Evolutionary conservation across 305 asterid species (phyloP).

Genomic region (Fraxinus floribunda): DNA sequence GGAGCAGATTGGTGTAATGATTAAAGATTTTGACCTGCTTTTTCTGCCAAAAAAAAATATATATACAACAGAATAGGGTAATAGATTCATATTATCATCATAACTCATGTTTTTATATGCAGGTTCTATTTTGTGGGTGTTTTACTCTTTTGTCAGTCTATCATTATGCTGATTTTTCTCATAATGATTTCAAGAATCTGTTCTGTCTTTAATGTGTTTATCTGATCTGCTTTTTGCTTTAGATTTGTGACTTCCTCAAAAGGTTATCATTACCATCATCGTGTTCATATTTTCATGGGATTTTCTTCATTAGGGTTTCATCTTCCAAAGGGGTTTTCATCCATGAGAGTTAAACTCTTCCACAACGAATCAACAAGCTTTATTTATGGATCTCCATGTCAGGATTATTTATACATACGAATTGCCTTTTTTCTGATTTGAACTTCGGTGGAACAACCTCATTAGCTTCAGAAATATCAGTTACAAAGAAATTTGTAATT

Average conservation of each 20-base stretch:
- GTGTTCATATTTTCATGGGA: background rate
- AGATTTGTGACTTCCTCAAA: background rate
- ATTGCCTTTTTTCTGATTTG: background rate
- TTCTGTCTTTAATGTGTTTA: slow-evolving; percentile 36
- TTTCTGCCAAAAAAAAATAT: background rate
- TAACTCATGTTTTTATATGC: slow-evolving; percentile 22
- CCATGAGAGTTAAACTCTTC: background rate
- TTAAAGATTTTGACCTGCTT: slow-evolving; percentile 43
- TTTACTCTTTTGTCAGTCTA: slow-evolving; percentile 41
- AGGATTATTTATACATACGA: background rate
- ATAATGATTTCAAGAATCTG: slow-evolving; percentile 47
- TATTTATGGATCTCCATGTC: background rate
- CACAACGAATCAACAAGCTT: background rate
- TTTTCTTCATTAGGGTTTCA: slow-evolving; percentile 20
- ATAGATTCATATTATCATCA: slow-evolving; percentile 36
- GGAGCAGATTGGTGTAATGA: slow-evolving; percentile 64
- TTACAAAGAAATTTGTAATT: background rate
- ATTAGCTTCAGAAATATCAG: background rate
- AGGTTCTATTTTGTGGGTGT: slow-evolving; percentile 23
- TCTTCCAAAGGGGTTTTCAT: slow-evolving; percentile 16
- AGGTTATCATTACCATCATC: slow-evolving; percentile 18
- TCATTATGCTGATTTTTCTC: slow-evolving; percentile 24
- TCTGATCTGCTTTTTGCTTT: slow-evolving; percentile 12
- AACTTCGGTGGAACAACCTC: background rate
- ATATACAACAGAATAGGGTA: slow-evolving; percentile 23